phyloP scores from a whole-genome alignment of 2,329 filamentous ascomycete species.

The Tolypocladium capitatum region DNA sequence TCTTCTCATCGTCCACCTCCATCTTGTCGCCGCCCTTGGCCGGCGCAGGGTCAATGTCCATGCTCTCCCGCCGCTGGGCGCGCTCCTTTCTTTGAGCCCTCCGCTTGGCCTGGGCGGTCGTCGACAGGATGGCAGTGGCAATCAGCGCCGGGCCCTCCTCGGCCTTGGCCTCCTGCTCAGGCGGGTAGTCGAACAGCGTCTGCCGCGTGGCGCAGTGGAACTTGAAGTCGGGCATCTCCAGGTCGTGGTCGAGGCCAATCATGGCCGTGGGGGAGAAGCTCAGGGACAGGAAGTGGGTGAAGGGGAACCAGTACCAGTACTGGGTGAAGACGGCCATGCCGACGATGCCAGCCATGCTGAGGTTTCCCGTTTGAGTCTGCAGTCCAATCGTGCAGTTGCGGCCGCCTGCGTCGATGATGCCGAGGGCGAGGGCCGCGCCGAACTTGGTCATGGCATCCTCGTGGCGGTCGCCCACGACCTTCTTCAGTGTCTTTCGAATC shows the following conservation, averaged over 20 bases:
- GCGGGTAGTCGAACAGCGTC: slow-evolving; percentile 95
- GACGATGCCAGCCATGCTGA: slow-evolving; percentile 97
- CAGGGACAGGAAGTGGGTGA: slow-evolving; percentile 92
- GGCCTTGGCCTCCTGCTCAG: slow-evolving; percentile 86
- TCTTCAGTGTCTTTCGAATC: slow-evolving; percentile 86
- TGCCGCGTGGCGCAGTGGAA: slow-evolving; percentile 91
- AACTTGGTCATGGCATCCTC: slow-evolving; percentile 99
- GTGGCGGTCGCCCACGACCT: slow-evolving; percentile 86
- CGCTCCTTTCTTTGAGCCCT: slow-evolving; percentile 89
- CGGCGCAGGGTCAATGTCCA: slow-evolving; percentile 79
- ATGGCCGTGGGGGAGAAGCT: slow-evolving; percentile 95
- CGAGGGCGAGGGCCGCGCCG: slow-evolving; percentile 81
- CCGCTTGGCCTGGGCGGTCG: slow-evolving; percentile 92
- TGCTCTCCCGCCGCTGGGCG: slow-evolving; percentile 78
- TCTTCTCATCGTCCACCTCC: slow-evolving; percentile 63
- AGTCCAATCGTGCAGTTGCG: slow-evolving; percentile 97
- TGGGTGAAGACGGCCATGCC: slow-evolving; percentile 98
- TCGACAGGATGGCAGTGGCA: slow-evolving; percentile 89
- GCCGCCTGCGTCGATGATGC: slow-evolving; percentile 95
- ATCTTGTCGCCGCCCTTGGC: slow-evolving; percentile 62
- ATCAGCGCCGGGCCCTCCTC: slow-evolving; percentile 90
- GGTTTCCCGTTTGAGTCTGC: slow-evolving; percentile 93
- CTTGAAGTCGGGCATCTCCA: slow-evolving; percentile 88
- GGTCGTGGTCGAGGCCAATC: slow-evolving; percentile 84
- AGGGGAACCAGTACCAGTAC: slow-evolving; percentile 99